phyloP scores from a whole-genome alignment of 768 basidiomycete species.

The Boletus huronensis region DNA sequence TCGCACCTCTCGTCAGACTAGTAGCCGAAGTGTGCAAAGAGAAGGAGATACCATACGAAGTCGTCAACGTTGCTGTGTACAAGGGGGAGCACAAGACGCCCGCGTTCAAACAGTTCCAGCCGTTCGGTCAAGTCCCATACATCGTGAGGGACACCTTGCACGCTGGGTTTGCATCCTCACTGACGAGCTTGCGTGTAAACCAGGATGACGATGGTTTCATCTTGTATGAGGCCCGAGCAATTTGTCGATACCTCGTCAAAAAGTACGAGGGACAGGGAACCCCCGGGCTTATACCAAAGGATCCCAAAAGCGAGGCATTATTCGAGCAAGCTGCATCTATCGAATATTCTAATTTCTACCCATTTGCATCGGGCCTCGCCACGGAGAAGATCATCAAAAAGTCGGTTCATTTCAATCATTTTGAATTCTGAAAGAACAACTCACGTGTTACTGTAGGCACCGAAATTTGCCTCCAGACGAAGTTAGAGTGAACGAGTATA shows the following conservation, averaged over 20 bases:
- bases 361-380: constrained; percentile 39
- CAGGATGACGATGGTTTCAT: constrained; percentile 34
- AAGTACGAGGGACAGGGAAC: constrained; percentile 27
- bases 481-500: constrained; percentile 19
- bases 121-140: constrained; percentile 39
- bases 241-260: constrained; percentile 30
- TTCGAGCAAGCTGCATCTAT: constrained; percentile 26
- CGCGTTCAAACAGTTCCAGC: constrained; percentile 28
- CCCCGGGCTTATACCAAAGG: constrained; percentile 15
- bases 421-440: neutral
- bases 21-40: constrained; percentile 41
- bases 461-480: constrained; percentile 16
- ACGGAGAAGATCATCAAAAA: constrained; percentile 50
- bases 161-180: neutral
- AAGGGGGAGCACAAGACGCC: constrained; percentile 35
- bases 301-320: constrained; percentile 10
- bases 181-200: neutral
- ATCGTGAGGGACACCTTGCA: constrained; percentile 15
- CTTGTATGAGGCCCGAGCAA: constrained; percentile 27
- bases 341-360: constrained; percentile 44
- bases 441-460: constrained; percentile 9
- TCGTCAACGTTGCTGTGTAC: constrained; percentile 33
- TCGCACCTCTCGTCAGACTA: constrained; percentile 38
- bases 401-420: constrained; percentile 35
- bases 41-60: constrained; percentile 37